Conservation (phyloP, 1,139 yeast genomes). For the Pichia norvegensis region DNA sequence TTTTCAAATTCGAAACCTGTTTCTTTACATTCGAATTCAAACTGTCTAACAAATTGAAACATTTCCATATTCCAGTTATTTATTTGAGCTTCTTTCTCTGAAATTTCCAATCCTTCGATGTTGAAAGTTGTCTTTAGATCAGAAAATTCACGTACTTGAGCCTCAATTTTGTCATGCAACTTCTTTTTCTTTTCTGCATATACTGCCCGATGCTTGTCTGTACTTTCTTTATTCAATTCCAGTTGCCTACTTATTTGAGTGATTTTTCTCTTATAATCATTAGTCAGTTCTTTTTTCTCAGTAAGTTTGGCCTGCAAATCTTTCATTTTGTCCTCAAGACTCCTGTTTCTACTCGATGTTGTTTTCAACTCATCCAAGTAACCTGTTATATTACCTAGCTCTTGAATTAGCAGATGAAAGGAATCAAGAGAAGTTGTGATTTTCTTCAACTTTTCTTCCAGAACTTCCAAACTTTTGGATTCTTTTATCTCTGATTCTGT, state of each 20-base stretch:
- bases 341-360: conserved; percentile 44
- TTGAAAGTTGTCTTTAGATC: conserved; percentile 44
- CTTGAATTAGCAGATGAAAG: conserved; percentile 48
- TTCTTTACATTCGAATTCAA: conserved; percentile 47
- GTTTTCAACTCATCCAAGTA: conserved; percentile 51
- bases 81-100: conserved; percentile 41
- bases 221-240: conserved; percentile 34
- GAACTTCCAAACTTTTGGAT: conserved; percentile 33
- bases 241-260: conserved; percentile 48
- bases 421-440: conserved; percentile 52
- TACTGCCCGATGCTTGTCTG: conserved; percentile 43
- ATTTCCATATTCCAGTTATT: conserved; percentile 41
- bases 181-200: conserved; percentile 49
- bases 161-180: conserved; percentile 41
- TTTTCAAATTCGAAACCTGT: conserved; percentile 48
- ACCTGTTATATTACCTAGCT: conserved; percentile 43
- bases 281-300: conserved; percentile 37
- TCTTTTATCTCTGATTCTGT: conserved; percentile 39
- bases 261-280: conserved; percentile 44
- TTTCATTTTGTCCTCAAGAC: conserved; percentile 34
- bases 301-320: conserved; percentile 41
- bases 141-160: conserved; percentile 38
- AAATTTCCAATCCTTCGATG: conserved; percentile 45
- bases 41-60: conserved; percentile 35
- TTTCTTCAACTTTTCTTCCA: conserved; percentile 46